These are phyloP conservation scores for Salix suchowensis DNA, from an alignment of 345 rosid genomes.

Conservation along the genomic window DNA sequence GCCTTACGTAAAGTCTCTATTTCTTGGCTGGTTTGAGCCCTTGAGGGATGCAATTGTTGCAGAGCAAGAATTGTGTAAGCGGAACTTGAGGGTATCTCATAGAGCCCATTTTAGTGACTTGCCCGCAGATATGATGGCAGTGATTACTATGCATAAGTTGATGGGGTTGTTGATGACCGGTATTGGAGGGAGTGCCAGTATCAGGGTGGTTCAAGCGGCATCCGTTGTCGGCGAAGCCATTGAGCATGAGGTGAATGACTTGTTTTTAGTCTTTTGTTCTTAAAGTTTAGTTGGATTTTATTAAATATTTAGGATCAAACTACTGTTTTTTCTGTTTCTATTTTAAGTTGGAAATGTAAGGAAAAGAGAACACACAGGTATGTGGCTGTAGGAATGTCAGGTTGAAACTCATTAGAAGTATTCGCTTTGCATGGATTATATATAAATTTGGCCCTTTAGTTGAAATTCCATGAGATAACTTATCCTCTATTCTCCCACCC, in stretches of 20 bases:
- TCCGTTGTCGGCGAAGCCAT: conserved; percentile 83
- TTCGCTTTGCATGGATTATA: not conserved
- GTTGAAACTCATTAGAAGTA: not conserved
- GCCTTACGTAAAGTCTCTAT: conserved; percentile 78
- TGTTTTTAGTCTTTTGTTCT: not conserved
- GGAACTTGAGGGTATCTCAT: conserved; percentile 36
- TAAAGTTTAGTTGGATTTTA: not conserved
- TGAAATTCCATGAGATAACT: not conserved
- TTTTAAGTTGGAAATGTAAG: not conserved
- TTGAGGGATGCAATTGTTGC: conserved; percentile 67
- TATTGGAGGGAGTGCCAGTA: conserved; percentile 52
- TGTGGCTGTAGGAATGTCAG: not conserved
- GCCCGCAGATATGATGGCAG: conserved; percentile 88
- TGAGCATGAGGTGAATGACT: conserved; percentile 74
- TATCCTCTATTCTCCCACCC: not conserved
- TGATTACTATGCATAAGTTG: conserved; percentile 88
- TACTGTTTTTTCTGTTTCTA: not conserved
- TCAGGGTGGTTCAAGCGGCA: conserved; percentile 73
- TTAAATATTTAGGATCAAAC: not conserved
- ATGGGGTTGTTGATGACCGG: conserved; percentile 75
- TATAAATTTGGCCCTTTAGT: not conserved
- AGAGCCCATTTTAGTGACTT: conserved; percentile 50
- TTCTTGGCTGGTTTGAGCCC: conserved; percentile 98
- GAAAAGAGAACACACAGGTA: not conserved
- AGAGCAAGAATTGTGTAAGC: conserved; percentile 54